These are phyloP conservation scores for Spathaspora hagerdaliae DNA, from an alignment of 805 yeast genomes.

Conservation along the genomic window DNA sequence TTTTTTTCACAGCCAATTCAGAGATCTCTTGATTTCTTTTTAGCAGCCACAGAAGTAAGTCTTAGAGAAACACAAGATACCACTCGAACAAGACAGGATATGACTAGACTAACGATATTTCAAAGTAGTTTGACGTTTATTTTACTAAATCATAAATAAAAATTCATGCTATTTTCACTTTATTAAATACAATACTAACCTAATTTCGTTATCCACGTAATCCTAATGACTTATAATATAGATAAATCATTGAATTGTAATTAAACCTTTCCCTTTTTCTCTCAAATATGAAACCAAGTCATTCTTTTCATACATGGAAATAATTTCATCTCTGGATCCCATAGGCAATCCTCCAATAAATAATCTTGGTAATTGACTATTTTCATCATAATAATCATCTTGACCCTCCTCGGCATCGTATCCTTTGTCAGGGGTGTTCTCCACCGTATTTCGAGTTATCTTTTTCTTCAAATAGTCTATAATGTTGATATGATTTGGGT, in stretches of 20 bases:
- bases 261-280: conserved; percentile 24
- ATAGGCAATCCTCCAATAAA: conserved; percentile 32
- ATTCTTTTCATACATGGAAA: conserved; percentile 15
- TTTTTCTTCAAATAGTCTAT: conserved; percentile 20
- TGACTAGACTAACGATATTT: no score
- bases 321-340: conserved; percentile 23
- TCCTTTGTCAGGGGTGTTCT: conserved; percentile 5
- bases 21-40: no score
- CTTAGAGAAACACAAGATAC: no score
- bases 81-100: no score
- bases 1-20: no score
- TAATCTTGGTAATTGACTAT: conserved; percentile 25
- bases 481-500: conserved; percentile 25
- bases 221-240: no score
- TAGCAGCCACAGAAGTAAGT: no score
- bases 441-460: not conserved
- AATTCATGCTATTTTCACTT: no score
- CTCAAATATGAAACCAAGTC: conserved; percentile 20
- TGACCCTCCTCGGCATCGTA: conserved; percentile 1
- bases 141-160: no score
- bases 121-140: no score
- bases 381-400: conserved; percentile 1
- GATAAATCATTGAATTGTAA: conserved; percentile 8
- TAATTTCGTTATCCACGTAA: no score
- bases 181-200: no score